Percentiles rank a stretch among this genome's conserved stretches.
Evolutionary conservation across 2,329 filamentous ascomycete species (phyloP).

Genomic region (Clarireedia hainanense): DNA sequence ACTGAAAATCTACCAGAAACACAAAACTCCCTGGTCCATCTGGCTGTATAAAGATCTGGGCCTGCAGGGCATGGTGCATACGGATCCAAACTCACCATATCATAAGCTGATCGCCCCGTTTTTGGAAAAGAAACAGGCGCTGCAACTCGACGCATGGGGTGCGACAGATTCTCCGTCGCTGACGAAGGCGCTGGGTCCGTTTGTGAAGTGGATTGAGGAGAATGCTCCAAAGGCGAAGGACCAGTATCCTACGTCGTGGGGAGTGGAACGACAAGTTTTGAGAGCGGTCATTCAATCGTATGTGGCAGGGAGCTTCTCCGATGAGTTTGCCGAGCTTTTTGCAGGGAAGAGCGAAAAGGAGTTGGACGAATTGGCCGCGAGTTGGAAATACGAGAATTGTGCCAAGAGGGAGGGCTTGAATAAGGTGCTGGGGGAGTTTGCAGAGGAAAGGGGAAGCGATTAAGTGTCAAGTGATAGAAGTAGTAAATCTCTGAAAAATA

Average conservation of each 20-base stretch:
- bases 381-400: conserved; percentile 45
- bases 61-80: conserved; percentile 47
- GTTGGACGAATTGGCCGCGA: conserved; percentile 39
- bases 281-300: conserved; percentile 39
- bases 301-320: conserved; percentile 41
- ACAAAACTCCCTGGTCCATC: conserved; percentile 49
- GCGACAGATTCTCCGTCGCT: conserved; percentile 31
- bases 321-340: conserved; percentile 50
- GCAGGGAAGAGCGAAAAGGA: conserved; percentile 41
- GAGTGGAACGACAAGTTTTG: conserved; percentile 40
- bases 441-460: background rate
- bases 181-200: conserved; percentile 12
- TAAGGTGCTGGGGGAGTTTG: conserved; percentile 21
- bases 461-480: background rate
- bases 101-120: conserved; percentile 44
- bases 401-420: conserved; percentile 35
- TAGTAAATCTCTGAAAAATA: no score
- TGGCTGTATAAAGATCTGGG: conserved; percentile 53
- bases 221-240: conserved; percentile 32
- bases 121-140: conserved; percentile 45
- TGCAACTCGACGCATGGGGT: conserved; percentile 50
- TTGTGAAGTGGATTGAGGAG: conserved; percentile 32
- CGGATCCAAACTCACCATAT: conserved; percentile 35
- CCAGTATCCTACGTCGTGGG: conserved; percentile 34
- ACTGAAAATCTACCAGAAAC: conserved; percentile 43